A percentile compares a stretch with the other conserved stretches of the same genome.
Evolutionary conservation across 352 stramenopile genomes (phyloP).

Genomic region (Halophytophthora batemanensis): DNA sequence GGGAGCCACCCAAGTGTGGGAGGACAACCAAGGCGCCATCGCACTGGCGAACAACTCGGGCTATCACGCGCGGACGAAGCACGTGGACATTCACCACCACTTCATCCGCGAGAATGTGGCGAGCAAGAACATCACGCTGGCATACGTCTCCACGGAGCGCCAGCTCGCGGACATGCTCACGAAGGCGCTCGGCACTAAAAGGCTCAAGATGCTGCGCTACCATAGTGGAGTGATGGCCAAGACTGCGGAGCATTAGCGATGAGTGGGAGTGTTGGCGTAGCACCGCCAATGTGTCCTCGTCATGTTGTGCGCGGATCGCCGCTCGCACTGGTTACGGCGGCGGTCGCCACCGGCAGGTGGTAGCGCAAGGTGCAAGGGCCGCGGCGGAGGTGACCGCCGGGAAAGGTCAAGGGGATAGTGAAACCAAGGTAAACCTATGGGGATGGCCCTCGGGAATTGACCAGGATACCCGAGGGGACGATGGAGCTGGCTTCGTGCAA

Average conservation of each 20-base stretch:
- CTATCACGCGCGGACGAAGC: conserved; percentile 15
- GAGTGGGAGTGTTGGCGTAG: conserved; percentile 5
- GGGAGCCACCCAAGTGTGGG: conserved; percentile 3
- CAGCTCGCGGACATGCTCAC: conserved; percentile 22
- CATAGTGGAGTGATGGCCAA: background rate
- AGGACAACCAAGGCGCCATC: conserved; percentile 22
- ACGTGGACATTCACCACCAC: conserved; percentile 22
- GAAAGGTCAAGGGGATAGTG: no score
- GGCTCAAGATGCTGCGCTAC: background rate
- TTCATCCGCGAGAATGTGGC: conserved; percentile 19
- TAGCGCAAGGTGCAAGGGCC: no score
- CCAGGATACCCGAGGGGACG: no score
- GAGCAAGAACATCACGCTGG: conserved; percentile 7
- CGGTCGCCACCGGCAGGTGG: no score
- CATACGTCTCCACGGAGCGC: conserved; percentile 13
- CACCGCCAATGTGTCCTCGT: background rate
- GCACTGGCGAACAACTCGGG: conserved; percentile 4
- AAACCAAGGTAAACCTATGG: no score
- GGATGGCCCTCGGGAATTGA: no score
- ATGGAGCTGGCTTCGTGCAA: no score
- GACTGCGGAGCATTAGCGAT: background rate
- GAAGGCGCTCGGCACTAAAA: conserved; percentile 11
- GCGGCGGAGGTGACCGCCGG: no score
- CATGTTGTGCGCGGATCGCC: no score
- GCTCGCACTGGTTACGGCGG: no score